phyloP scores from a whole-genome alignment of 768 basidiomycete species.

The Mycena venus region DNA sequence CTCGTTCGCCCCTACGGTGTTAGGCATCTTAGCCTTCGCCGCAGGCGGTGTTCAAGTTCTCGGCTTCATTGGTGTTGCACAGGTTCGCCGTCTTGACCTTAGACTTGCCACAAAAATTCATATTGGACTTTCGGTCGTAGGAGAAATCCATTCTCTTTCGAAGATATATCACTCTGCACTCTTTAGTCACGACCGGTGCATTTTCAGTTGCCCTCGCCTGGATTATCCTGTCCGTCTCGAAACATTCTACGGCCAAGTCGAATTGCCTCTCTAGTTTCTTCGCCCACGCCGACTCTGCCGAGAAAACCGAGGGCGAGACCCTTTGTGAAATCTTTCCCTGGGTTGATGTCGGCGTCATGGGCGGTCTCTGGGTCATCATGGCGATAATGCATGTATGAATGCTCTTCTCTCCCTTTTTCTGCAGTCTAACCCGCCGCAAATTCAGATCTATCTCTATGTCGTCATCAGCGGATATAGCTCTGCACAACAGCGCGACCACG shows the following conservation, averaged over 20 bases:
- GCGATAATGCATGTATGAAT: conserved; percentile 78
- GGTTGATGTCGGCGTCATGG: conserved; percentile 95
- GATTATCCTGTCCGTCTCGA: conserved; percentile 83
- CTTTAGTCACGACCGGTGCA: conserved; percentile 63
- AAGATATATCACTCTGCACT: conserved; percentile 79
- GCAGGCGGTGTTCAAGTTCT: conserved; percentile 83
- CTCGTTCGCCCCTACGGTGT: conserved; percentile 77
- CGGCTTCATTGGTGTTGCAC: conserved; percentile 88
- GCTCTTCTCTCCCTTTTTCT: conserved; percentile 11
- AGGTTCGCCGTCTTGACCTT: conserved; percentile 58
- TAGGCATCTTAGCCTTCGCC: conserved; percentile 83
- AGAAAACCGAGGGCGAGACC: conserved; percentile 68
- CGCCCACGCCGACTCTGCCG: conserved; percentile 47
- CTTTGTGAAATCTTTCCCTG: conserved; percentile 94
- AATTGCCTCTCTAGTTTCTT: conserved; percentile 77
- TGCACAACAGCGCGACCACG: conserved; percentile 84
- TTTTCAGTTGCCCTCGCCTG: conserved; percentile 87
- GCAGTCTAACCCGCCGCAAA: conserved; percentile 20
- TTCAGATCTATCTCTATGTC: conserved; percentile 64
- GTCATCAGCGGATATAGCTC: conserved; percentile 72
- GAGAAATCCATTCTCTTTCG: conserved; percentile 77
- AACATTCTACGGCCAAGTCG: conserved; percentile 78
- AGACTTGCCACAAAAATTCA: conserved; percentile 15
- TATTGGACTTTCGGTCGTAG: conserved; percentile 54
- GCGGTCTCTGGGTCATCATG: conserved; percentile 85